Conservation (phyloP, 176 grass and related monocot species). For the Alloteropsis semialata region DNA sequence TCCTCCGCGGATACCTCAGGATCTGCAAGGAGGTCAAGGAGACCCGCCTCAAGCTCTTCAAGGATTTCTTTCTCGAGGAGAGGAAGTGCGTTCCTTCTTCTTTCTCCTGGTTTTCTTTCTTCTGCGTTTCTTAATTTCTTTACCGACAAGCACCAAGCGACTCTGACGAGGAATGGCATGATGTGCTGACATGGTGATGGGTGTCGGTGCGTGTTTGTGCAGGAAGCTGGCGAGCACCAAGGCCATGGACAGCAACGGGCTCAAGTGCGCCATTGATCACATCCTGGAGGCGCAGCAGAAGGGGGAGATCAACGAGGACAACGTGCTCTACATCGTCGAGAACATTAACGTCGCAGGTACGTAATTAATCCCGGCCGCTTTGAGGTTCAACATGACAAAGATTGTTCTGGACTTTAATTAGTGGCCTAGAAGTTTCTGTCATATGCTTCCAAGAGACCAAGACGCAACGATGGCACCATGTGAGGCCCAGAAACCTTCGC, state of each 20-base stretch:
- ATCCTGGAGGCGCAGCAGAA: conserved; percentile 82
- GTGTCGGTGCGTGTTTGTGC: conserved; percentile 7
- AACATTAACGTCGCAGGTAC: conserved; percentile 85
- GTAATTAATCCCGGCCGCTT: conserved; percentile 21
- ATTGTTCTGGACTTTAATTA: neutral
- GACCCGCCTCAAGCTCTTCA: conserved; percentile 70
- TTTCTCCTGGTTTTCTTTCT: neutral
- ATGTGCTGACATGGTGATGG: conserved; percentile 8
- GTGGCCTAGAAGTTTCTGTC: neutral
- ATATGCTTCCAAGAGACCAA: neutral
- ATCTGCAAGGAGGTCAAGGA: conserved; percentile 83
- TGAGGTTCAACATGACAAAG: neutral
- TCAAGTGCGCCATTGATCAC: conserved; percentile 94
- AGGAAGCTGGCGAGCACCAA: conserved; percentile 71
- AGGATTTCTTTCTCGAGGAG: conserved; percentile 90
- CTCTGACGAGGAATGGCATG: conserved; percentile 11
- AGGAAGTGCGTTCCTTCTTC: conserved; percentile 60
- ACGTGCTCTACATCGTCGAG: conserved; percentile 91
- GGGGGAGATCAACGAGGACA: conserved; percentile 91
- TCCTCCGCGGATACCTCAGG: conserved; percentile 73
- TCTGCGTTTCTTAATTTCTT: neutral
- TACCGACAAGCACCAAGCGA: neutral
- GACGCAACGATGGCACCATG: neutral
- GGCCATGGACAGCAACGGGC: conserved; percentile 32
- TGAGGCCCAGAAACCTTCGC: neutral